Base-by-base conservation (phyloP, 305 asterid species). In the Plantago lanceolata region DNA sequence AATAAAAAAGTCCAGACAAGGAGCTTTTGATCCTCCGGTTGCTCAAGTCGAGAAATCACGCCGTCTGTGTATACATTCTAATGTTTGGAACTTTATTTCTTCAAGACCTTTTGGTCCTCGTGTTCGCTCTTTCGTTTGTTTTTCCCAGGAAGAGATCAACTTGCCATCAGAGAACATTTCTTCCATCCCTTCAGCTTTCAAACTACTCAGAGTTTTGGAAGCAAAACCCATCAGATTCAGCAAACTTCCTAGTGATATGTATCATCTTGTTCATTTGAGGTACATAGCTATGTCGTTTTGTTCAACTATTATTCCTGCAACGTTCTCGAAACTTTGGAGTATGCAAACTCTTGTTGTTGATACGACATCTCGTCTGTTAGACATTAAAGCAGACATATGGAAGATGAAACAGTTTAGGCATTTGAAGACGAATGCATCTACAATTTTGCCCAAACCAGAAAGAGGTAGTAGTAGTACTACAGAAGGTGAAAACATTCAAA, bases 241-340 rank as follows among this genome's bases (percentile, higher is more conserved):
- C 6, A 74, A 60, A 52, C 48, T 76, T 6, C 58, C 73, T 0
- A 48, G 29, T 37, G 75, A 76, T 16, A 19, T 76, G 26, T 68
- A 57, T 50, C 73, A 68, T 0, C 26, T 76, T 59, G 69, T 76
- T 65, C 77, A 76, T 53, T 19, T 76, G 76, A 72, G 78, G 75
- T 74, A 74, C 47, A 49, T 77, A 24, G 28, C 72, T 4, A 14
- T 74, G 40, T 76, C 82, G 3, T 66, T 59, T 48, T 61, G 29
- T 48, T 59, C 52, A 8, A 16, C 59, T 0, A 28, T 69, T 61
- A 80, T 80, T 62, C 82, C 82, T 5, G 6, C 58, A 6, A 55
- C 78, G 40, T 77, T 80, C 65, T 66, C 71, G 50, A 80, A 72
- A 24, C 78, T 80, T 17, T 76, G 76, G 79, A 80, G 77, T 69